Evolutionary conservation across 2,329 filamentous ascomycete genomes (phyloP).

Genomic region (Aspergillus sp.): DNA sequence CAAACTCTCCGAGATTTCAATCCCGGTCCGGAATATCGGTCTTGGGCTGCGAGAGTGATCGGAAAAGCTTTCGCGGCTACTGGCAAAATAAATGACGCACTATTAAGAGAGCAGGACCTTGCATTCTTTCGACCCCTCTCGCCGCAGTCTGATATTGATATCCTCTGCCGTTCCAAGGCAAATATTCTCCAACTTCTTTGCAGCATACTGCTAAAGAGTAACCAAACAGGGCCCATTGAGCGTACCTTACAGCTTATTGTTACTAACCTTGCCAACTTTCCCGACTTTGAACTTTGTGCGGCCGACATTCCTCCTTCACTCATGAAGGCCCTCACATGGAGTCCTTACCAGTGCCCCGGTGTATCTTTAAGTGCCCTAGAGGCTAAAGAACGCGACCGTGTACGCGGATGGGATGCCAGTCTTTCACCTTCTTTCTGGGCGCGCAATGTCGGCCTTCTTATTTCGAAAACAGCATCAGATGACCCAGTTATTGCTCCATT

Average conservation of each 20-base stretch:
- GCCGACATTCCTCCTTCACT: slow-evolving; percentile 37
- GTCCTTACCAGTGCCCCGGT: slow-evolving; percentile 40
- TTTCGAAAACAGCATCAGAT: slow-evolving; percentile 59
- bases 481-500: slow-evolving; percentile 71
- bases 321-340: slow-evolving; percentile 44
- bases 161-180: slow-evolving; percentile 54
- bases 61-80: slow-evolving; percentile 80
- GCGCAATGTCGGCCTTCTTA: slow-evolving; percentile 39
- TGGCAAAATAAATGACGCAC: slow-evolving; percentile 57
- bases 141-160: slow-evolving; percentile 10
- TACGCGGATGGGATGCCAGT: slow-evolving; percentile 20
- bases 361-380: slow-evolving; percentile 24
- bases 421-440: slow-evolving; percentile 34
- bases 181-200: slow-evolving; percentile 63
- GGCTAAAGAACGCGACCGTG: slow-evolving; percentile 14
- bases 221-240: slow-evolving; percentile 50
- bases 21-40: slow-evolving; percentile 67
- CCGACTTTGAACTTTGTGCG: slow-evolving; percentile 35
- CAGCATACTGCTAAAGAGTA: slow-evolving; percentile 59
- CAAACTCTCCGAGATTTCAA: slow-evolving; percentile 68
- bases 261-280: slow-evolving; percentile 29
- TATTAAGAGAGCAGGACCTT: slow-evolving; percentile 45
- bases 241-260: slow-evolving; percentile 46
- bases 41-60: slow-evolving; percentile 83
- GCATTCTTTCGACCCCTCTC: slow-evolving; percentile 21